phyloP scores from a whole-genome alignment of 192 early-diverging fungal genomes.

The Nowakowskiella sp. region DNA sequence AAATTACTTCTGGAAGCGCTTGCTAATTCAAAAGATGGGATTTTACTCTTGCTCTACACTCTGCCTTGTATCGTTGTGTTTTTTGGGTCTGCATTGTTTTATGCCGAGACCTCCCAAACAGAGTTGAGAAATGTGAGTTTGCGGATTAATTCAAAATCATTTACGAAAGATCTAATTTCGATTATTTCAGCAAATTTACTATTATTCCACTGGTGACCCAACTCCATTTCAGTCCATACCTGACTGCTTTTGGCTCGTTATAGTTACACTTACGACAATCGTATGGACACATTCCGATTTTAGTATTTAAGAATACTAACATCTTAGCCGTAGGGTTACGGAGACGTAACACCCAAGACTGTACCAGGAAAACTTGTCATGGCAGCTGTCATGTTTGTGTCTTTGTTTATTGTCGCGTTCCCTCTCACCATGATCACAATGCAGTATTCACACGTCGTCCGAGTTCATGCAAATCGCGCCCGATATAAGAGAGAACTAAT shows the following conservation, averaged over 20 bases:
- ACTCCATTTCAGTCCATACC: slow-evolving; percentile 21
- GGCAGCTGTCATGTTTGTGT: slow-evolving; percentile 2
- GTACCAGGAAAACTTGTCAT: slow-evolving; percentile 11
- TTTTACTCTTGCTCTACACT: slow-evolving; percentile 1
- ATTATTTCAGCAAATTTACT: slow-evolving; percentile 6
- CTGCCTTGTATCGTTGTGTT: slow-evolving; percentile 10
- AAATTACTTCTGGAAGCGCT: slow-evolving; percentile 7
- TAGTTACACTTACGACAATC: slow-evolving; percentile 21
- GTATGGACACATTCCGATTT: too few relatives aligned
- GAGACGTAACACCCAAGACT: slow-evolving; percentile 18
- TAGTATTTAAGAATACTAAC: too few relatives aligned
- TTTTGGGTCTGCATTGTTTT: slow-evolving; percentile 7
- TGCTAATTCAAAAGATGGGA: slow-evolving; percentile 10
- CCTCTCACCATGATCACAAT: slow-evolving; percentile 29
- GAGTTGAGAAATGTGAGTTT: too few relatives aligned
- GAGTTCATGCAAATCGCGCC: too few relatives aligned
- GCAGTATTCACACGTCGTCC: slow-evolving; percentile 18
- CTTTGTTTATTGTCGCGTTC: slow-evolving; percentile 25
- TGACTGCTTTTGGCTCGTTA: slow-evolving; percentile 18
- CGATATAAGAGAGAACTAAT: too few relatives aligned
- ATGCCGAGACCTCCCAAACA: slow-evolving; percentile 9
- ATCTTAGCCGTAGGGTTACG: slow-evolving; percentile 11
- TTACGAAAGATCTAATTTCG: too few relatives aligned
- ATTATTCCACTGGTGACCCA: slow-evolving; percentile 2
- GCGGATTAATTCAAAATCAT: too few relatives aligned